Percentiles rank a stretch among this genome's conserved stretches.
Evolutionary conservation across 2,329 filamentous ascomycete species (phyloP).

Genomic region (Alternaria sp.): DNA sequence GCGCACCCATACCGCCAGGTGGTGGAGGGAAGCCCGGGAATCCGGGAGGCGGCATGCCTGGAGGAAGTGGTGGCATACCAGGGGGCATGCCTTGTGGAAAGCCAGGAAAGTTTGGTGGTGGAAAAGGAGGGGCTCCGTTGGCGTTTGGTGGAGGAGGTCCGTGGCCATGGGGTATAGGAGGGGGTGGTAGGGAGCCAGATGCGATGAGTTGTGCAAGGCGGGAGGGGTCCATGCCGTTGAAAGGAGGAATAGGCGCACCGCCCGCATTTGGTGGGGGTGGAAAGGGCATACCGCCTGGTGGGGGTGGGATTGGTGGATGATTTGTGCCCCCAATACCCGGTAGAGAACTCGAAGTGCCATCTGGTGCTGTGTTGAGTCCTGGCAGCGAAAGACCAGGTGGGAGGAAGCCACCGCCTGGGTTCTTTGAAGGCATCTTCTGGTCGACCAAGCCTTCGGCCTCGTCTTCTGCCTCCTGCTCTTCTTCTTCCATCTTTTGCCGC

Average conservation of each 20-base stretch:
- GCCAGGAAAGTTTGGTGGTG: constrained; percentile 36
- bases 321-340: constrained; percentile 56
- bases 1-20: constrained; percentile 17
- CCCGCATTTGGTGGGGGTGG: constrained; percentile 19
- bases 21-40: constrained; percentile 24
- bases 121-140: constrained; percentile 26
- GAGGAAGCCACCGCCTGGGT: constrained; percentile 59
- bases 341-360: constrained; percentile 55
- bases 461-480: constrained; percentile 91
- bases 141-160: constrained; percentile 28
- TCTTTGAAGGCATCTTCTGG: constrained; percentile 77
- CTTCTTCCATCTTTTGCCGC: constrained; percentile 84
- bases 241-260: constrained; percentile 24
- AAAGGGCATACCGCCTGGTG: constrained; percentile 30
- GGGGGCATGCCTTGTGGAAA: constrained; percentile 31
- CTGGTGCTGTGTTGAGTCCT: constrained; percentile 43
- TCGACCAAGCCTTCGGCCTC: constrained; percentile 92
- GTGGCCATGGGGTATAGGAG: constrained; percentile 37
- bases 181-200: constrained; percentile 46
- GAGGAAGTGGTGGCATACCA: constrained; percentile 27
- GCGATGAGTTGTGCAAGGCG: constrained; percentile 45
- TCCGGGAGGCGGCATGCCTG: constrained; percentile 36
- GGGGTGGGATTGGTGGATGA: constrained; percentile 38
- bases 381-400: constrained; percentile 63
- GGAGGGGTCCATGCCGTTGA: constrained; percentile 37